Base-by-base conservation (phyloP, 192 early-diverging fungal genomes). In the Backusella tuberculispora region DNA sequence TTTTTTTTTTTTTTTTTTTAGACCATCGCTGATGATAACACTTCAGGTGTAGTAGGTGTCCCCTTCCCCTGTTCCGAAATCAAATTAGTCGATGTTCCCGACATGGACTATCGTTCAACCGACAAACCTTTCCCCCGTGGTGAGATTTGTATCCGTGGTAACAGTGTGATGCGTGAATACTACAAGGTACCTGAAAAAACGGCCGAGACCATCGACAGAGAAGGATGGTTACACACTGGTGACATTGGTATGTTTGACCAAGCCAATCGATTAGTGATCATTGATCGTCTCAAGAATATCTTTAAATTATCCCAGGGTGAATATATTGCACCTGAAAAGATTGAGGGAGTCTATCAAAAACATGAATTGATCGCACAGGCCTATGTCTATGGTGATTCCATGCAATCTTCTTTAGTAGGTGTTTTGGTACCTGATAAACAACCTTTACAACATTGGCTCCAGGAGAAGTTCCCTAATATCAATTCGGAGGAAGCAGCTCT, bases 321-420 rank as follows among this genome's bases (percentile, higher is more conserved):
- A 82, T 98, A 96, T 78, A 89, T 99, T 73, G 95, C 96, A 6
- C 95, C 96, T 34, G 97, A 99, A 77, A 93, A 96, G 78, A 88
- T 97, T 26, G 97, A 98, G 76, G 85, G 86, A 43, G 84, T 92
- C 14, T 92, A 92, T 78, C 81, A 81, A 63, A 93, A 94, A 79
- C 86, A 92, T 80, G 80, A 78, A 63, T 78, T 93, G 34, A 84
- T 98, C 6, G 90, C 93, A 40, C 96, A 98, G 83, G 83, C 93
- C 63, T 98, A 92, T 81, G 93, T 99, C 12, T 92, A 98, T 84
- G 98, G 98, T 66, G 95, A 99, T 77, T 94, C 93, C 29, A 84
- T 98, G 64, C 90, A 95, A 84, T 85, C 89, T 43, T 88, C 89
- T 53, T 78, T 98, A 19, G 96, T 99, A 2, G 95, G 85, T 64